These are phyloP conservation scores for Colletotrichum acutatum DNA, from an alignment of 2,329 filamentous ascomycete species.

Conservation along the genomic window DNA sequence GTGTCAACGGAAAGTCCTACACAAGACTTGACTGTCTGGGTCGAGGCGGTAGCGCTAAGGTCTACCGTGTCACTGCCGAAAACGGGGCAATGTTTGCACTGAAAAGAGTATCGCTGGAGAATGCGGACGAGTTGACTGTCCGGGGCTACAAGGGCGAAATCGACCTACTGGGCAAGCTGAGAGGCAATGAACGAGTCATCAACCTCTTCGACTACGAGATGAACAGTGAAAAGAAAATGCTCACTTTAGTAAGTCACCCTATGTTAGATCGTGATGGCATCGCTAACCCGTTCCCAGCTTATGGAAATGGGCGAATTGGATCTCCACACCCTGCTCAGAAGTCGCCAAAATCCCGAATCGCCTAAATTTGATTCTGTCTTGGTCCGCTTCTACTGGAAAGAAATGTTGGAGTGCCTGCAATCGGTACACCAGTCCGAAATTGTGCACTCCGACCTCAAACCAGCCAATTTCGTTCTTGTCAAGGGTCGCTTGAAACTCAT, in stretches of 20 bases:
- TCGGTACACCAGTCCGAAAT: slow-evolving; percentile 91
- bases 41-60: slow-evolving; percentile 90
- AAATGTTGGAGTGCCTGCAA: slow-evolving; percentile 96
- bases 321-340: slow-evolving; percentile 84
- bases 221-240: slow-evolving; percentile 86
- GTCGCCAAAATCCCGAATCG: slow-evolving; percentile 76
- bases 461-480: slow-evolving; percentile 95
- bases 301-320: slow-evolving; percentile 99
- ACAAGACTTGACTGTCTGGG: slow-evolving; percentile 91
- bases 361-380: slow-evolving; percentile 88
- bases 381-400: slow-evolving; percentile 98
- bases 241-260: slow-evolving; percentile 77
- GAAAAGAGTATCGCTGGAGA: slow-evolving; percentile 91
- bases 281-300: slow-evolving; percentile 63
- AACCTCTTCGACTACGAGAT: slow-evolving; percentile 92
- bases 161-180: slow-evolving; percentile 84
- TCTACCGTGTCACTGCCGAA: slow-evolving; percentile 96
- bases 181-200: slow-evolving; percentile 89
- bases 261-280: background rate
- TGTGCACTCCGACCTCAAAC: slow-evolving; percentile 96
- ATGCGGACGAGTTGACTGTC: slow-evolving; percentile 86
- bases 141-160: slow-evolving; percentile 95
- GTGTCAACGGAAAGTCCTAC: slow-evolving; percentile 91
- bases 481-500: slow-evolving; percentile 93
- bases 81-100: slow-evolving; percentile 96